phyloP scores from a whole-genome alignment of 352 stramenopile species.

The Phytophthora meadii region DNA sequence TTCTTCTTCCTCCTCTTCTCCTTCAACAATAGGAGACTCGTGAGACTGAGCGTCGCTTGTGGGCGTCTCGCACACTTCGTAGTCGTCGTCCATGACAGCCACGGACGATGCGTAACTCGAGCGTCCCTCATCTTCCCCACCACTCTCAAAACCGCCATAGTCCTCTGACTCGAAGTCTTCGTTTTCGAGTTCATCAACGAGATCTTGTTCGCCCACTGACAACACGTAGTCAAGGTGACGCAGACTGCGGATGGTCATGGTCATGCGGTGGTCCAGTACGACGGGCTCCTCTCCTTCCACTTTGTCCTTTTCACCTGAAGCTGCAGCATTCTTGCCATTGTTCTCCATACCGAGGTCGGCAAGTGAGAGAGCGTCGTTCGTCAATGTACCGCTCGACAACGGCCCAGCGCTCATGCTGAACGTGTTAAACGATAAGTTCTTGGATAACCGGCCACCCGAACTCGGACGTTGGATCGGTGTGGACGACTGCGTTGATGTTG shows the following conservation, averaged over 20 bases:
- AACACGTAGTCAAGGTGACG: constrained; percentile 56
- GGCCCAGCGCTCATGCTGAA: constrained; percentile 27
- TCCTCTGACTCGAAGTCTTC: constrained; percentile 34
- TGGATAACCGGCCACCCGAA: constrained; percentile 22
- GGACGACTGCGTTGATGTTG: constrained; percentile 25
- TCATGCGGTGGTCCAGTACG: constrained; percentile 53
- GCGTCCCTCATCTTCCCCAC: constrained; percentile 37
- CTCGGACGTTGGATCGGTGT: constrained; percentile 24
- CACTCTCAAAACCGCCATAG: constrained; percentile 41
- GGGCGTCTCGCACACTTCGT: constrained; percentile 34
- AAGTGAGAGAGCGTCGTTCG: constrained; percentile 62
- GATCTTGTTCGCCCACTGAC: constrained; percentile 41
- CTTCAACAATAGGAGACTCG: constrained; percentile 40
- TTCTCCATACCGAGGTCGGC: constrained; percentile 37
- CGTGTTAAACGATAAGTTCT: constrained; percentile 24
- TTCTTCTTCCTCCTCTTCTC: constrained; percentile 30
- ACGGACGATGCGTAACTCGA: constrained; percentile 63
- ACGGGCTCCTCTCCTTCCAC: constrained; percentile 43
- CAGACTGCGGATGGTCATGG: constrained; percentile 44
- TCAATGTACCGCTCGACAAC: constrained; percentile 25
- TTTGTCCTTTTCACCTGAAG: constrained; percentile 11
- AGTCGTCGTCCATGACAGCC: constrained; percentile 57
- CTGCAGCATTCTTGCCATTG: constrained; percentile 9
- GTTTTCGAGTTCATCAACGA: constrained; percentile 40
- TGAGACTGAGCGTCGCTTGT: constrained; percentile 29